Evolutionary conservation across 1,284 basidiomycete genomes (phyloP).

Genomic region (Porogramme epimiltina): DNA sequence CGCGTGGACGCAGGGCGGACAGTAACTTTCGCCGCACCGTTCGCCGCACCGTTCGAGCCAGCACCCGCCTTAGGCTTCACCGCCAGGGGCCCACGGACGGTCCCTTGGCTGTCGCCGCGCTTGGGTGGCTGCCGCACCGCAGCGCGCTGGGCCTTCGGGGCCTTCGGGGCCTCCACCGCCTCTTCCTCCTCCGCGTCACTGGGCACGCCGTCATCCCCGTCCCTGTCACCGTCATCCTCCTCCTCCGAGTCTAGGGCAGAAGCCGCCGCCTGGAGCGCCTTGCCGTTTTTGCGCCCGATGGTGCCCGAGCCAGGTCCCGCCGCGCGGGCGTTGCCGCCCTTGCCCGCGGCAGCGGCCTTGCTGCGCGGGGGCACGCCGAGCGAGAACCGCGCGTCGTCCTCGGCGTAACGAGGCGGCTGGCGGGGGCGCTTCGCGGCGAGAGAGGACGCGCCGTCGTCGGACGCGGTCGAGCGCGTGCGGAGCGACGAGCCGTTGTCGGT

Average conservation of each 20-base stretch:
- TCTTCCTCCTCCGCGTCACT: too few species aligned
- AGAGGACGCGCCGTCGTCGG: slow-evolving; percentile 16
- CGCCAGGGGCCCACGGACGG: slow-evolving; percentile 8
- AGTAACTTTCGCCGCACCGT: neutral
- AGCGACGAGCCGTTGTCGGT: slow-evolving; percentile 46
- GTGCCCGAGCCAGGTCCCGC: slow-evolving; percentile 5
- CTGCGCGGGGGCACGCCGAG: slow-evolving; percentile 10
- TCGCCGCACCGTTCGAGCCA: neutral
- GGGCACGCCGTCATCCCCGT: neutral
- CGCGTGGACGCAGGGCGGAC: slow-evolving; percentile 8
- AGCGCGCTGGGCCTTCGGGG: slow-evolving; percentile 9
- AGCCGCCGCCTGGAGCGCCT: neutral
- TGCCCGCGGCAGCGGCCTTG: slow-evolving; percentile 9
- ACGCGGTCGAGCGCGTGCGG: slow-evolving; percentile 44
- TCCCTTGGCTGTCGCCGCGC: slow-evolving; percentile 13
- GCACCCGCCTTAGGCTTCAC: slow-evolving; percentile 1
- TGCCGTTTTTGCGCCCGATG: slow-evolving; percentile 10
- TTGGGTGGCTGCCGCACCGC: slow-evolving; percentile 11
- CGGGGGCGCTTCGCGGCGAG: slow-evolving; percentile 31
- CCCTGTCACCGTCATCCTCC: neutral
- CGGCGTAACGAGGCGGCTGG: slow-evolving; percentile 21
- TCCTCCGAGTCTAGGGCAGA: neutral
- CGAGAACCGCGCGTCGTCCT: slow-evolving; percentile 15
- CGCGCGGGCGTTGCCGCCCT: neutral
- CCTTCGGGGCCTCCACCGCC: too few species aligned